Base-by-base conservation (phyloP, 371 early-diverging fungal species). In the Lichtheimia corymbifera region DNA sequence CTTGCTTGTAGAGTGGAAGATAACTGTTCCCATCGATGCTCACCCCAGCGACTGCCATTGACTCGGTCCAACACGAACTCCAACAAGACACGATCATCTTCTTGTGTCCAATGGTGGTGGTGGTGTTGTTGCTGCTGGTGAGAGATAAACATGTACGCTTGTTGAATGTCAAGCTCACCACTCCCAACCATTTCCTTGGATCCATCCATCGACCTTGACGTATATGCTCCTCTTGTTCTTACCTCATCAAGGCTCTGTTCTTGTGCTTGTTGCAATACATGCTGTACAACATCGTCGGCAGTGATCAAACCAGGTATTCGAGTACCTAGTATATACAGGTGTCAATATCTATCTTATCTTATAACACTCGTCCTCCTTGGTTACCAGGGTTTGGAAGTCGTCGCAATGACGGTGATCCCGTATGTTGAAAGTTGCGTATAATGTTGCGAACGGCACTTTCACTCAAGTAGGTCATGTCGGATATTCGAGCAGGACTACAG, bases 341-440 rank as follows among this genome's bases (percentile, higher is more conserved):
- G 35, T 55, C 9, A 41, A 18, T 13, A 40, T 40, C 6, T 15
- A 5, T 13, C 12, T 17, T 30, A 1, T 42, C 2, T 41, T 45
- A 45, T 17, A 45, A 5, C 22, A 22, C 47, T 18, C 47, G 18
- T 47, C 2, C n/a, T 47, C 2, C n/a, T 47, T 47, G 11, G 12
- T 47, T 44, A 43, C 42, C 56, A 11, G 45, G 47, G 15, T 25
- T 35, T 27, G 43, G 24, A 25, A 56, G n/a, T 12, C 47, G 56
- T 40, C 51, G 42, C 14, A 49, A 15, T 6, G 53, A 61, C 24
- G 61, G 61, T 15, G 54, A 30, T 5, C 61, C 61, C 2, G 61
- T 61, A 30, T 51, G 54, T 55, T 49, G 50, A 43, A 61, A 61
- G 41, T 61, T 61, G 30, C 24, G 54, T n/a, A 61, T 24, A 42